Evolutionary conservation across 805 yeast species (phyloP), one percentile per base, ranked within the genome.

Genomic region (Pichia gijzeniarum): DNA sequence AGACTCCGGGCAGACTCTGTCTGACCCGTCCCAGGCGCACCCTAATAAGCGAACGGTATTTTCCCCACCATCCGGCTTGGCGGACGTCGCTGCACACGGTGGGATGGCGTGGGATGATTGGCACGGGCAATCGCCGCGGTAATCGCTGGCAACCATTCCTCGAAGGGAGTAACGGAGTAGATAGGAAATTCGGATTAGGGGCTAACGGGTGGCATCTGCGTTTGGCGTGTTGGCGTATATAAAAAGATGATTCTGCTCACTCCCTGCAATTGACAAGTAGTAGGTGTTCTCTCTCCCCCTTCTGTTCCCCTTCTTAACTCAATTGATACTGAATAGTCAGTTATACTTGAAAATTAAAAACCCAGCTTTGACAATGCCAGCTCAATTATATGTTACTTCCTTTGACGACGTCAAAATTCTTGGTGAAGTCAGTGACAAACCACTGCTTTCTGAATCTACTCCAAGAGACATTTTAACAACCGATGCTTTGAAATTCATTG

Each of bases 401-500:
- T 60, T 77, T 28, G 70, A 74, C 38, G 81, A 80, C 35, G 80
- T 78, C 48, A 66, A 76, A 54, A 64, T 78, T 49, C 61, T 72
- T 48, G 84, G 80, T 25, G 74, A 76, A 38, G 63, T 78, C 32
- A 58, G 60, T 16, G 54, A 53, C 45, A 55, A 55, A 36, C 64
- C 70, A 14, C 49, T 56, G 32, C 53, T 61, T 40, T 60, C 69
- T 65, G 76, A 51, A 58, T 56, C 58, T 52, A 66, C 62, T 66
- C 70, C 82, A 44, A 69, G 69, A 53, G 81, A 77, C 56, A 76
- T 78, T 46, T 67, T 75, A 54, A 75, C 77, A 44, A 62, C 71
- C 31, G 80, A 70, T 54, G 85, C 90, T 4, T 67, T 85, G 47
- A 81, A 78, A 43, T 80, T 85, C 53, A 75, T 85, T 48, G 87